Base-by-base conservation (phyloP, 1,284 basidiomycete species). In the Ganoderma sp. region DNA sequence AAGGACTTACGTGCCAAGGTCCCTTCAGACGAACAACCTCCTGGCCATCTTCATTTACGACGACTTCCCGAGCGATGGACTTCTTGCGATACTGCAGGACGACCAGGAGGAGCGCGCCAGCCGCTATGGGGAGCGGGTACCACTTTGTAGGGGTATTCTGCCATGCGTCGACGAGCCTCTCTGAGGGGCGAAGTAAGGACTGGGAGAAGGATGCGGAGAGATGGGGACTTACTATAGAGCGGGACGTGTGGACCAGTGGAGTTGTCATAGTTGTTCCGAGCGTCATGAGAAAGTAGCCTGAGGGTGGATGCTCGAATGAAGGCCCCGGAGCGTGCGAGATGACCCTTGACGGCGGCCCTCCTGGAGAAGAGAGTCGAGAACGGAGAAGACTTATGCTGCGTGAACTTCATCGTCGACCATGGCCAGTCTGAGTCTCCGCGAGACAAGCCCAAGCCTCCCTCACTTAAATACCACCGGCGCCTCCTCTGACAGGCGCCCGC, bases 41-140 rank as follows among this genome's bases (percentile, higher is more conserved):
- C 43, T 85, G 81, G 7, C 90, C 91, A 61, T 92, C 82, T 64
- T 90, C 87, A 71, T 95, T 92, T 12, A 96, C 88, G 64, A 91
- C 86, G 52, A 92, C 90, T 74, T 90, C 89, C 71, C 83, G 84
- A 67, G 81, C 77, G 32, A 82, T 80, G 42, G 81, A 78, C 75
- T 88, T 87, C 75, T 90, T 90, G 58, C 91, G 85, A 74, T 91
- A 96, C 78, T 96, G 93, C 32, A 98, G 85, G 60, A 88, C 89
- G 68, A 96, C 88, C 57, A 98, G 90, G 32, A 97, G 85, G 37
- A 97, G 85, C 2, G 94, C 96, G 50, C 96, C 96, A 42, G 98
- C 90, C 17, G 95, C 94, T 69, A 98, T 83, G 17, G 97, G 97
- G 57, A 99, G 88, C 10, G 97, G 97, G 74, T 96, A 97, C 97